Percentiles rank a stretch among this genome's conserved stretches.
phyloP scores from a whole-genome alignment of 1,284 basidiomycete genomes.

The Ganoderma meredithae region DNA sequence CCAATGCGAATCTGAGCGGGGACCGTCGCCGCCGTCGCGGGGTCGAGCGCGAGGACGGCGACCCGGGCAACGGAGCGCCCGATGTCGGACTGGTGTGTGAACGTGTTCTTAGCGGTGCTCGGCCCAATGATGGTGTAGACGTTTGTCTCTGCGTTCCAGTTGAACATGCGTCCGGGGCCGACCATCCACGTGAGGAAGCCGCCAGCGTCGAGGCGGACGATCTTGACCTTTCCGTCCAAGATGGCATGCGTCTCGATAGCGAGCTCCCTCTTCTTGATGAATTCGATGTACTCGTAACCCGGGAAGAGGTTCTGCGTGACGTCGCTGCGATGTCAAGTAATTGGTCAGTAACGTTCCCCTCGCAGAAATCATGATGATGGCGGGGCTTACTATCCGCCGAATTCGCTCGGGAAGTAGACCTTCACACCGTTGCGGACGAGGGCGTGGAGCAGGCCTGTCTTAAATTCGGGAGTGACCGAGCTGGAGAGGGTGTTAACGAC shows the following conservation, averaged over 20 bases:
- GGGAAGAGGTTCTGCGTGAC: slow-evolving; percentile 35
- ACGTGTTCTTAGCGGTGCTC: slow-evolving; percentile 20
- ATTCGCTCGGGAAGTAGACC: slow-evolving; percentile 41
- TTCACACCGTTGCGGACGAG: slow-evolving; percentile 31
- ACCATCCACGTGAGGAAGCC: slow-evolving; percentile 35
- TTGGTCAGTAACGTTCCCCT: background rate
- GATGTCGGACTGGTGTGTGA: slow-evolving; percentile 32
- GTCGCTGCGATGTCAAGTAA: slow-evolving; percentile 26
- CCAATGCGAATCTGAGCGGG: slow-evolving; percentile 33
- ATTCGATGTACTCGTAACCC: slow-evolving; percentile 33
- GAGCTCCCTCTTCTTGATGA: slow-evolving; percentile 35
- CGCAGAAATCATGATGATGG: slow-evolving; percentile 1
- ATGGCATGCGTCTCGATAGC: slow-evolving; percentile 23
- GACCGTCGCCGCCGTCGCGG: slow-evolving; percentile 27
- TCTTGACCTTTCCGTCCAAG: slow-evolving; percentile 31
- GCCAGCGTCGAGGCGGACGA: slow-evolving; percentile 36
- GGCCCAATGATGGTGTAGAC: slow-evolving; percentile 32
- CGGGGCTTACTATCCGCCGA: slow-evolving; percentile 33
- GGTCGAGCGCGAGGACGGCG: slow-evolving; percentile 33
- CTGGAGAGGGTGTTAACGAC: slow-evolving; percentile 31
- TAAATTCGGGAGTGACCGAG: slow-evolving; percentile 20
- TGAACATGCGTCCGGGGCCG: slow-evolving; percentile 26
- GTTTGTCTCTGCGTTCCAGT: slow-evolving; percentile 33
- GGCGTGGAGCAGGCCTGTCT: slow-evolving; percentile 30
- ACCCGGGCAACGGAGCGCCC: slow-evolving; percentile 36